These are phyloP conservation scores for Monocercomonoides exilis DNA, from an alignment of 78 protist species.

Conservation along the genomic window DNA sequence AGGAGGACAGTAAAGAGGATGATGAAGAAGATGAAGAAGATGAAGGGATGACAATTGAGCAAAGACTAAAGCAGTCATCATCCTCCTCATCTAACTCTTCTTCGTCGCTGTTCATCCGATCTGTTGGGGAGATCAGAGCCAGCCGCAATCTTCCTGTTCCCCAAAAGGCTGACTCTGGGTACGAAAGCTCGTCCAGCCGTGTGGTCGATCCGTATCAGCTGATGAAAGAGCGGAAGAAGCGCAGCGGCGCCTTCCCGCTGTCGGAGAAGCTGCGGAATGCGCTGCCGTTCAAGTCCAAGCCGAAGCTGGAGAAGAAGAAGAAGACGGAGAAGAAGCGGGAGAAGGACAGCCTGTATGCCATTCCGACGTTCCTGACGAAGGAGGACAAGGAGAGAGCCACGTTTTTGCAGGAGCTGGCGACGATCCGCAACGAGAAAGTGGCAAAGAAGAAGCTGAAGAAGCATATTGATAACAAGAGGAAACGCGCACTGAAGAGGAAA, in stretches of 20 bases:
- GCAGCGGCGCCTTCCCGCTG: not conserved
- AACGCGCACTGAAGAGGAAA: not conserved
- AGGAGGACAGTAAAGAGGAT: too few species aligned
- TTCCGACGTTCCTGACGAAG: not conserved
- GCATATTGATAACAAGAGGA: not conserved
- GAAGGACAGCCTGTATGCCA: not conserved
- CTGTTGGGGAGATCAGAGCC: too few species aligned
- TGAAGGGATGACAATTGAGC: too few species aligned
- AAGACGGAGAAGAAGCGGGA: conserved; percentile 14
- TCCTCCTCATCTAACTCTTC: too few species aligned
- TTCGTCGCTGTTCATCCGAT: too few species aligned
- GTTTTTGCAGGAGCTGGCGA: not conserved
- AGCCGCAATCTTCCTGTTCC: not conserved
- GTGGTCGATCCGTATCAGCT: not conserved
- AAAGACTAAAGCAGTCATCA: too few species aligned
- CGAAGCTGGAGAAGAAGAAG: conserved; percentile 15
- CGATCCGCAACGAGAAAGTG: not conserved
- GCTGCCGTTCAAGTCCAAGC: not conserved
- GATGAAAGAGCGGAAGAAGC: not conserved
- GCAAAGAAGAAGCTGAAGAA: not conserved
- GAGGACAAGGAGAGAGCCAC: conserved; percentile 12
- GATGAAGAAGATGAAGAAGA: too few species aligned
- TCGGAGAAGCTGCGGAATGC: too few species aligned
- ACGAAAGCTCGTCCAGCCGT: not conserved
- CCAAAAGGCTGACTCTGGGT: not conserved